phyloP scores from a whole-genome alignment of 345 rosid species.

The Eucalyptus polybractea region DNA sequence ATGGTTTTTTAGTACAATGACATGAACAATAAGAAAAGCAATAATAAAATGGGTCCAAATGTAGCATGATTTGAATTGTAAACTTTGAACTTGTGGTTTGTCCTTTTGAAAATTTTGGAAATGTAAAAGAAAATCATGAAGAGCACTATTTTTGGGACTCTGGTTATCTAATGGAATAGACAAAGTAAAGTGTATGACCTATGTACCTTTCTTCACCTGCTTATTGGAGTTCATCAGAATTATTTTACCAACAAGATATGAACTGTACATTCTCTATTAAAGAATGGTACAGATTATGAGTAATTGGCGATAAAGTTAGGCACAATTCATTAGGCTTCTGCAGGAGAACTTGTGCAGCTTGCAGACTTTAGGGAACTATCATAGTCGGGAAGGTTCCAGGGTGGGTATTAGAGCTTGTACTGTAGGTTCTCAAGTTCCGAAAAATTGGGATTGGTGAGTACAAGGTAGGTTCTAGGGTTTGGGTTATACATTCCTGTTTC shows the following conservation, averaged over 20 bases:
- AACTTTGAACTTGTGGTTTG: neutral
- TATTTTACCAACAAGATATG: neutral
- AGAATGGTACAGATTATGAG: neutral
- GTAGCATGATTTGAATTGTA: neutral
- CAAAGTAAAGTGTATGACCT: neutral
- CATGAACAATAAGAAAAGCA: neutral
- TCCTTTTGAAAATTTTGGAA: neutral
- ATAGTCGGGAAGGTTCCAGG: neutral
- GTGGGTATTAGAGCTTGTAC: neutral
- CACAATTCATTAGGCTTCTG: neutral
- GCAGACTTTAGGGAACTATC: neutral
- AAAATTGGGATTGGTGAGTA: neutral
- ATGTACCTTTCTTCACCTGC: neutral
- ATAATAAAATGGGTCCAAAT: neutral
- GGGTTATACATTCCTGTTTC: neutral
- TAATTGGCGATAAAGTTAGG: neutral
- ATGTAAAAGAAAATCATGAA: neutral
- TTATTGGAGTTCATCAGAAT: neutral
- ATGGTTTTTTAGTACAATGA: neutral
- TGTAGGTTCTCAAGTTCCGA: neutral
- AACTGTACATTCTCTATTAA: neutral
- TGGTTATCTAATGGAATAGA: neutral
- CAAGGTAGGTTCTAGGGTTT: neutral
- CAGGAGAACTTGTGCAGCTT: neutral
- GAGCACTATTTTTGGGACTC: neutral